These are phyloP conservation scores for Teunomyces pallodes DNA, from an alignment of 805 yeast species.

Conservation along the genomic window DNA sequence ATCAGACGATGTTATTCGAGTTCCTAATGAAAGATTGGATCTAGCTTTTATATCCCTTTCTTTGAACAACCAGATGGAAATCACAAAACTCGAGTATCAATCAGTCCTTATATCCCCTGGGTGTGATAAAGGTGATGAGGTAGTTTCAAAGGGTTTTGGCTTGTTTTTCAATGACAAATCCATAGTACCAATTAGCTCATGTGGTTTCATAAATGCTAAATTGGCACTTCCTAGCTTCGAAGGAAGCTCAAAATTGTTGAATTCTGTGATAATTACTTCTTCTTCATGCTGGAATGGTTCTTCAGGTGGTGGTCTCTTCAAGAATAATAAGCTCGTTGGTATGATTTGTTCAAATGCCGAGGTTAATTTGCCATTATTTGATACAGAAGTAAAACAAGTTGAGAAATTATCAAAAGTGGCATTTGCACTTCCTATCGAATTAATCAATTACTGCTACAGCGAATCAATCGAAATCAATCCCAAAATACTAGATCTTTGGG, in stretches of 20 bases:
- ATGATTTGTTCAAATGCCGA: slow-evolving; percentile 46
- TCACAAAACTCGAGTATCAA: background rate
- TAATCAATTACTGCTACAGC: slow-evolving; percentile 23
- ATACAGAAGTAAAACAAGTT: slow-evolving; percentile 7
- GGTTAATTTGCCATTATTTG: slow-evolving; percentile 21
- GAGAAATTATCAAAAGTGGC: slow-evolving; percentile 33
- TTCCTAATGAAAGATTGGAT: slow-evolving; percentile 35
- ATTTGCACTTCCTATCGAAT: slow-evolving; percentile 32
- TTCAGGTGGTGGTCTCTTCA: slow-evolving; percentile 46
- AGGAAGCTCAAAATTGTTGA: background rate
- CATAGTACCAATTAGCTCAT: slow-evolving; percentile 29
- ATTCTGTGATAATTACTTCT: slow-evolving; percentile 32
- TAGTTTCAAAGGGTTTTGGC: slow-evolving; percentile 40
- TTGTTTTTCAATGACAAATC: slow-evolving; percentile 24
- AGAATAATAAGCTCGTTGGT: slow-evolving; percentile 31
- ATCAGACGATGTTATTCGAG: slow-evolving; percentile 18
- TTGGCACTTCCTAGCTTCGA: slow-evolving; percentile 10
- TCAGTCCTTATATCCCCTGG: background rate
- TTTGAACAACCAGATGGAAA: background rate
- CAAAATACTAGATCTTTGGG: slow-evolving; percentile 21
- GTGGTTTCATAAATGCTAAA: slow-evolving; percentile 25
- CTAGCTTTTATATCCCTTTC: slow-evolving; percentile 34
- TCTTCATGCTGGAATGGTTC: slow-evolving; percentile 52
- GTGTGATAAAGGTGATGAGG: slow-evolving; percentile 18
- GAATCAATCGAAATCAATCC: slow-evolving; percentile 9